Evolutionary conservation across 2,329 filamentous ascomycete species (phyloP).

Genomic region (Penicillium sp.): DNA sequence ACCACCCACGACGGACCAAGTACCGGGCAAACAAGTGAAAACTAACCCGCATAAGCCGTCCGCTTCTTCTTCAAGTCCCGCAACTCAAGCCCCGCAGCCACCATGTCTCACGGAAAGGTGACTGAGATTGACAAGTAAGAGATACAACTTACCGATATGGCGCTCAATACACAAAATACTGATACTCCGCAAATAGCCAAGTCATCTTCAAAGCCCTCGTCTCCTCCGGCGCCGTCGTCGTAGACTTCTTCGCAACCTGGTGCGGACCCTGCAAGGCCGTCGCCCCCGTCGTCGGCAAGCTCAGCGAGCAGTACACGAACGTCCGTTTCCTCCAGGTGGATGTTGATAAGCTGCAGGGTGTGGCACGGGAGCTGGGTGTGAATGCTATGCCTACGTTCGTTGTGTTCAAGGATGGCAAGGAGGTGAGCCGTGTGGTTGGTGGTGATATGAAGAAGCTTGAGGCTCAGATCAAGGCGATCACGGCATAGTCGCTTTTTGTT

Average conservation of each 20-base stretch:
- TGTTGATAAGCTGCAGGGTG: conserved; percentile 51
- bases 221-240: conserved; percentile 50
- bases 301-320: conserved; percentile 50
- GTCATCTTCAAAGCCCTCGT: conserved; percentile 56
- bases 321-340: conserved; percentile 55
- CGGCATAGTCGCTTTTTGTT: neutral
- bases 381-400: conserved; percentile 47
- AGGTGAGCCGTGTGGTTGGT: conserved; percentile 17
- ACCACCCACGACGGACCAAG: neutral
- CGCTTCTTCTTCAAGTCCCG: conserved; percentile 15
- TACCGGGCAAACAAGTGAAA: neutral
- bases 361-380: conserved; percentile 50
- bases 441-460: conserved; percentile 11
- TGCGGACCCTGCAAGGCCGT: conserved; percentile 57
- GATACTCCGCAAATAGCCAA: conserved; percentile 46
- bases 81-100: conserved; percentile 16
- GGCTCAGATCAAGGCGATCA: conserved; percentile 1
- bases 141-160: no score
- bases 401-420: conserved; percentile 40
- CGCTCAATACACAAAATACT: neutral
- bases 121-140: conserved; percentile 36
- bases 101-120: conserved; percentile 37
- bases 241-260: conserved; percentile 56
- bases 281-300: conserved; percentile 50
- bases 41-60: conserved; percentile 14